phyloP scores from a whole-genome alignment of 2,329 filamentous ascomycete genomes.

The Clonostachys rosea region DNA sequence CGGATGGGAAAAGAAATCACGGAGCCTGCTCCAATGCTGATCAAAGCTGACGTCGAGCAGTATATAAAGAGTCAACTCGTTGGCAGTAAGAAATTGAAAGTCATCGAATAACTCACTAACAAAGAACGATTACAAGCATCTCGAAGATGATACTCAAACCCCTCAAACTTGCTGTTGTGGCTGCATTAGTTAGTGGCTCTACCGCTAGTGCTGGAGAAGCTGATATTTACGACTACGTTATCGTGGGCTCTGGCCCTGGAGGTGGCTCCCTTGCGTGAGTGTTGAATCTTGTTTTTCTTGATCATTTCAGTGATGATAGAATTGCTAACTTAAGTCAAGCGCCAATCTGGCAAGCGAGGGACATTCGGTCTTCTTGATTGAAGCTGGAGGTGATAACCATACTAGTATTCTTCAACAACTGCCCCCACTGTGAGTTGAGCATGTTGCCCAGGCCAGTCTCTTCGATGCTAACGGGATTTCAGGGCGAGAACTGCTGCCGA shows the following conservation, averaged over 20 bases:
- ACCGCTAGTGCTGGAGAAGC: too few relatives aligned
- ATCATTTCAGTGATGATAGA: neutral
- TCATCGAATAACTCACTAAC: too few relatives aligned
- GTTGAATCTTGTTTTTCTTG: neutral
- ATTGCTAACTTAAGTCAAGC: neutral
- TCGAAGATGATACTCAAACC: too few relatives aligned
- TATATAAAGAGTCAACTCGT: too few relatives aligned
- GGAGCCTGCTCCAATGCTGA: too few relatives aligned
- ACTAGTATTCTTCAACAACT: conserved; percentile 20
- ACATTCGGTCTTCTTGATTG: conserved; percentile 8
- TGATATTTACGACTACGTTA: conserved; percentile 4
- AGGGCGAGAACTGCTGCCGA: conserved; percentile 3
- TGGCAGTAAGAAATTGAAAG: too few relatives aligned
- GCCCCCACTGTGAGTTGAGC: conserved; percentile 1
- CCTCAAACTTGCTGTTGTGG: too few relatives aligned
- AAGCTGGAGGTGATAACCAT: conserved; percentile 9
- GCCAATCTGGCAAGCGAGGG: conserved; percentile 1
- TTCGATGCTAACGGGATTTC: neutral
- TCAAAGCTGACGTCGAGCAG: too few relatives aligned
- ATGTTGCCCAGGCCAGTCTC: neutral
- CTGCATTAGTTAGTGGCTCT: too few relatives aligned
- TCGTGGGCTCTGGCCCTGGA: conserved; percentile 3
- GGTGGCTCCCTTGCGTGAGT: conserved; percentile 4
- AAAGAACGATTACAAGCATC: too few relatives aligned
- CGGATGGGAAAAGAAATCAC: too few relatives aligned